phyloP scores from a whole-genome alignment of 2,329 filamentous ascomycete species.

The Curvularia lunata region DNA sequence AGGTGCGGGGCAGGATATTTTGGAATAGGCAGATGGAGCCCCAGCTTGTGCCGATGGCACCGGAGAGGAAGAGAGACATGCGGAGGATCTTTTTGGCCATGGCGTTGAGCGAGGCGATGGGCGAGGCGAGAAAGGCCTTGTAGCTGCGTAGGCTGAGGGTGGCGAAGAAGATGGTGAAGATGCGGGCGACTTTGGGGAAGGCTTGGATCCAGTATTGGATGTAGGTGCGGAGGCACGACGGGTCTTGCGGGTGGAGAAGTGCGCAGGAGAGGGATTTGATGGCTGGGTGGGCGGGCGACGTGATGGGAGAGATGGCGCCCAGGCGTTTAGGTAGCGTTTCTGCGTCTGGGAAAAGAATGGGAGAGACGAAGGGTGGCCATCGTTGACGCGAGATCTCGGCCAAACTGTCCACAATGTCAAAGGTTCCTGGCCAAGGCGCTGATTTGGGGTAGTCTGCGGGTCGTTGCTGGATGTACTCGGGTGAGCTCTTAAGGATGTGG shows the following conservation, averaged over 20 bases:
- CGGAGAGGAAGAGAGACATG: conserved; percentile 78
- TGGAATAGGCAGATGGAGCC: conserved; percentile 90
- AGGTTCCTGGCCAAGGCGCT: conserved; percentile 75
- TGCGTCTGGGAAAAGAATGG: conserved; percentile 79
- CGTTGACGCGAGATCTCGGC: conserved; percentile 79
- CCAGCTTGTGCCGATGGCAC: conserved; percentile 86
- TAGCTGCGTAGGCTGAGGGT: conserved; percentile 73
- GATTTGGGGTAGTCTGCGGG: conserved; percentile 71
- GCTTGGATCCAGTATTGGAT: conserved; percentile 85
- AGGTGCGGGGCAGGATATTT: conserved; percentile 71
- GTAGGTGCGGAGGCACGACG: conserved; percentile 86
- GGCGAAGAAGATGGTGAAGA: conserved; percentile 77
- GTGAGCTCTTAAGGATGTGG: conserved; percentile 73
- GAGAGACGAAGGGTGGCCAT: conserved; percentile 89
- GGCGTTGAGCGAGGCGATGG: conserved; percentile 68
- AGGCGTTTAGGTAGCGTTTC: conserved; percentile 69
- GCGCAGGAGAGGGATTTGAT: conserved; percentile 88
- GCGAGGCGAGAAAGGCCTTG: conserved; percentile 71
- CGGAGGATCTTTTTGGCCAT: conserved; percentile 74
- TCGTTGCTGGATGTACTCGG: conserved; percentile 76
- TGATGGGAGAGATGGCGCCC: conserved; percentile 75
- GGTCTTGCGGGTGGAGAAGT: conserved; percentile 83
- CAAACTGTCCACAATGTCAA: conserved; percentile 80
- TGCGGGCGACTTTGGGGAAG: conserved; percentile 77
- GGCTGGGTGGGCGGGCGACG: conserved; percentile 82